A percentile compares a stretch with the other conserved stretches of the same genome.
These are phyloP conservation scores for Colletotrichum viniferum DNA, from an alignment of 2,329 filamentous ascomycete species.

Conservation along the genomic window DNA sequence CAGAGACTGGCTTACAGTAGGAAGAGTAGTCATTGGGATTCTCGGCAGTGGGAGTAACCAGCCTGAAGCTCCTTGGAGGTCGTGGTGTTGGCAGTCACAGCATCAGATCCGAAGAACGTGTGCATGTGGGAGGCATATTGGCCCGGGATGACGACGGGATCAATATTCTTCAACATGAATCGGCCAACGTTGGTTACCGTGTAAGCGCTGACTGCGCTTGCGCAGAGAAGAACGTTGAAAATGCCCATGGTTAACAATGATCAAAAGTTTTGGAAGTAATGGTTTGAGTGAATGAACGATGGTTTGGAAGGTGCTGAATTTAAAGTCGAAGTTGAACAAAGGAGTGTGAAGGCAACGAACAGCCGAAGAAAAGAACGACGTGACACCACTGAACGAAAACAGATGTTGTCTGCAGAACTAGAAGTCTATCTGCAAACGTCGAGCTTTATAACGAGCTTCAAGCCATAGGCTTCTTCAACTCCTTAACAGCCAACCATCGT, in stretches of 20 bases:
- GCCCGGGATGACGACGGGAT: slow-evolving; percentile 34
- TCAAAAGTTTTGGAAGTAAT: fast-evolving
- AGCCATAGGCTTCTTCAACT: background rate
- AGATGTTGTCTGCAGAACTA: background rate
- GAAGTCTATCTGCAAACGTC: background rate
- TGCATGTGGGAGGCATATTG: slow-evolving; percentile 35
- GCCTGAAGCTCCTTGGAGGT: slow-evolving; percentile 35
- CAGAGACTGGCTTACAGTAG: slow-evolving; percentile 38
- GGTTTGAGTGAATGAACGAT: background rate
- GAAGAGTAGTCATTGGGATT: slow-evolving; percentile 51
- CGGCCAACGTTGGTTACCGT: slow-evolving; percentile 25
- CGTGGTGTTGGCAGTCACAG: slow-evolving; percentile 31
- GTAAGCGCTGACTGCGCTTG: background rate
- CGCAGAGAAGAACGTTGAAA: background rate
- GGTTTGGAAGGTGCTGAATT: no score
- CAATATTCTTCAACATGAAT: slow-evolving; percentile 37
- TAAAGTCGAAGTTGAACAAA: background rate
- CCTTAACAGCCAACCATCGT: background rate
- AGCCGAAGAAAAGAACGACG: background rate
- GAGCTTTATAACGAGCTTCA: background rate
- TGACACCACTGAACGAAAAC: background rate
- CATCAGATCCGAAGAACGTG: slow-evolving; percentile 38
- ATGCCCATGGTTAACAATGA: background rate
- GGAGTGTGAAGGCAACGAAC: background rate
- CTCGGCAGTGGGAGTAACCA: slow-evolving; percentile 45